Evolutionary conservation across 169 alveolate species (phyloP), one percentile per base, ranked within the genome.

Genomic region (Miamiensis avidus): DNA sequence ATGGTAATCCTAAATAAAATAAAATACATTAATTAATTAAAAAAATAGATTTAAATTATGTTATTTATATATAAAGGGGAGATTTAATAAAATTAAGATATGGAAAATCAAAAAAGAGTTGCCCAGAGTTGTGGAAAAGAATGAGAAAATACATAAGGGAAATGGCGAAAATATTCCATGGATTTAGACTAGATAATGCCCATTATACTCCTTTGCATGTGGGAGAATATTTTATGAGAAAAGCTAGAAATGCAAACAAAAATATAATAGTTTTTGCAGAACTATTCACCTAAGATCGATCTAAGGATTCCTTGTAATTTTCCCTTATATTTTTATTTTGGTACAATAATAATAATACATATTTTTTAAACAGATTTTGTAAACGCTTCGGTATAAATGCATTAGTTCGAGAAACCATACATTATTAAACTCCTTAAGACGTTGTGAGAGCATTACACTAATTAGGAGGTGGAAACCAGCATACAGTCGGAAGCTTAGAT

Each of bases 141-240:
- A 98, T 98, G 99, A 88, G 95, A 72, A 89, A 95, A 79, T 98
- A 98, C 89, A 98, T 97, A 74, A 87, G 86, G 34, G 81, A 86
- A 30, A 93, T 96, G 92, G 98, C 99, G 1, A 79, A 82, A 76
- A 86, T 93, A 34, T 97, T 97, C 89, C 96, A 97, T 85, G 99
- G 98, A 29, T 95, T 97, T 31, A 95, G 99, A 84, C 92, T 98
- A 32, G 99, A 97, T 88, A 97, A 98, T 87, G 98, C 99, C n/a
- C 99, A 97, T 90, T 95, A 98, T 4, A 98, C 99, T 65, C 99
- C 99, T 0, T 86, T 97, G 34, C 96, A 94, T 81, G 98, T 98
- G 25, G 97, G 98, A 11, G 95, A 95, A 84, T 95, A 97, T 93
- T 91, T 97, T 94, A 93, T 97, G 75, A 92, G 95, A 65, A 95